Evolutionary conservation across 2,329 filamentous ascomycete species (phyloP), one percentile per base, ranked within the genome.

Genomic region (Ascochyta viciae-villosae): DNA sequence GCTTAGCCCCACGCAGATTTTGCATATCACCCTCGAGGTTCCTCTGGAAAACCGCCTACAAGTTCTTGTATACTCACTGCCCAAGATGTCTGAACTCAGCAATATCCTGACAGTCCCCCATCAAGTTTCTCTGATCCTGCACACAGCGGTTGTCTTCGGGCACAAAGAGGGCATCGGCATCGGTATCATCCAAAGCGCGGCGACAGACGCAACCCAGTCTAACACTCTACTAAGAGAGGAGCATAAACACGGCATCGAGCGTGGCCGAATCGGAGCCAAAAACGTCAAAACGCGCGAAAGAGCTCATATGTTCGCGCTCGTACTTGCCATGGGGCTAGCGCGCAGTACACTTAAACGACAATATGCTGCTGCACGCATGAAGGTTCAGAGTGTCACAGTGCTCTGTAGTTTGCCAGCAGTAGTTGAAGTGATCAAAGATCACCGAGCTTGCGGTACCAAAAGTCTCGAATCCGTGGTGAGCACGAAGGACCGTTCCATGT

Each of bases 261-360:
- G 50, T 38, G 33, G 42, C 38, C 50, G 56, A 39, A 6, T 50
- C 48, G 10, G 43, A 57, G 40, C 50, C 41, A 37, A 53, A 27
- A 58, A 58, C 22, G 44, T 61, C 48, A 53, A 48, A 37, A 58
- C 54, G 27, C 34, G 31, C 38, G 44, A 61, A 57, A 58, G 48
- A 61, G 48, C 54, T 55, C 44, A 50, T 31, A 58, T 61, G 48
- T 54, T 55, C 50, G 58, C 50, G 26, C 24, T 61, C 24, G 22
- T 58, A 49, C 45, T 42, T 55, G 51, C 58, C 33, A 53, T 55
- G 44, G 51, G 51, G 34, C 48, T 58, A 34, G 48, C 58, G 24
- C 48, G 51, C 5, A 46, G 48, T 42, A 61, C 58, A 50, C 12
- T 61, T 44, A 61, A 48, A 47, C 54, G 29, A 51, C 40, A 37